These are phyloP conservation scores for Lactifluus subvellereus DNA, from an alignment of 768 basidiomycete genomes.

Conservation along the genomic window DNA sequence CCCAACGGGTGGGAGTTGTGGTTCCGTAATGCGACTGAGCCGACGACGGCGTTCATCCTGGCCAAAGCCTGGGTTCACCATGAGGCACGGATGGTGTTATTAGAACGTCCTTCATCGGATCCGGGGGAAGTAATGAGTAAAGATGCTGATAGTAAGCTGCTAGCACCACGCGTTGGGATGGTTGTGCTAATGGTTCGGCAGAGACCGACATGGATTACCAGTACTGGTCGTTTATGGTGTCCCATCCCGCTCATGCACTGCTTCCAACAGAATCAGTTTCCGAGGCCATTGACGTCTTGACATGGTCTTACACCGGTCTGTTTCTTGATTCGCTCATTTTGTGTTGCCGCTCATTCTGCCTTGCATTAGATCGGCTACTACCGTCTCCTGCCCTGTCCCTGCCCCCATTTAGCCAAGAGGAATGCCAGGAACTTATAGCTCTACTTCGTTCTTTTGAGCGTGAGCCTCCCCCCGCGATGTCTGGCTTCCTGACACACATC, in stretches of 20 bases:
- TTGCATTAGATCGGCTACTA: slow-evolving; percentile 56
- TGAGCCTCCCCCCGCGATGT: slow-evolving; percentile 5
- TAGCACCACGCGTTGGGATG: background rate
- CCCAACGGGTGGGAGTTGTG: slow-evolving; percentile 53
- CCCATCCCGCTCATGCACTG: slow-evolving; percentile 65
- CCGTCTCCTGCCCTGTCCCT: slow-evolving; percentile 50
- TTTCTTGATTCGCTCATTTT: background rate
- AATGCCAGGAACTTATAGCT: slow-evolving; percentile 67
- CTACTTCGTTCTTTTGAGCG: slow-evolving; percentile 45
- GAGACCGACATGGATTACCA: slow-evolving; percentile 71
- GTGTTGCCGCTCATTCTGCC: background rate
- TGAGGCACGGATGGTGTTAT: slow-evolving; percentile 44
- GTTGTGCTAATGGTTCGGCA: slow-evolving; percentile 27
- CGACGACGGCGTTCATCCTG: slow-evolving; percentile 34
- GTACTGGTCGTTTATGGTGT: slow-evolving; percentile 78
- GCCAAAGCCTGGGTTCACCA: slow-evolving; percentile 64
- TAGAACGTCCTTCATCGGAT: slow-evolving; percentile 38
- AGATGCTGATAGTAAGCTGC: slow-evolving; percentile 40
- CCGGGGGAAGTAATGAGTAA: slow-evolving; percentile 23
- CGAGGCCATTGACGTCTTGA: slow-evolving; percentile 71
- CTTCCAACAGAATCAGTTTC: slow-evolving; percentile 50
- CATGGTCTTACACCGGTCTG: slow-evolving; percentile 74
- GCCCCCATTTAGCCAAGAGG: slow-evolving; percentile 68
- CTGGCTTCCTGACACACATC: background rate
- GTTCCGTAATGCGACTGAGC: slow-evolving; percentile 43